phyloP scores from a whole-genome alignment of 2,329 filamentous ascomycete genomes.

The Aspergillus persii region DNA sequence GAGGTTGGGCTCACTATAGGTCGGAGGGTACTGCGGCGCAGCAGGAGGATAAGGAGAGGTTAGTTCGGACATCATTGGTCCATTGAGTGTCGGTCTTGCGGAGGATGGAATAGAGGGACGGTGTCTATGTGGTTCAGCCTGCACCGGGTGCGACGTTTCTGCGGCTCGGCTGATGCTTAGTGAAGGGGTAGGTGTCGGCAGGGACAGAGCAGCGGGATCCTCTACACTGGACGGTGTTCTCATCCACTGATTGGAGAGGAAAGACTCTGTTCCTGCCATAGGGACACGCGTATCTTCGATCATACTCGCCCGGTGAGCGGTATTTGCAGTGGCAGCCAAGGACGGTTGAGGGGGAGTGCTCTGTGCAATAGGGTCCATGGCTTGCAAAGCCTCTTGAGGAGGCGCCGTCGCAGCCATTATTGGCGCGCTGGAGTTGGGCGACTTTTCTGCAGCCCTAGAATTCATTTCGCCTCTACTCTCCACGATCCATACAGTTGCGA shows the following conservation, averaged over 20 bases:
- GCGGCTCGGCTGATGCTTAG: conserved; percentile 21
- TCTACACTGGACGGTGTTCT: conserved; percentile 25
- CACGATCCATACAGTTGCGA: conserved; percentile 28
- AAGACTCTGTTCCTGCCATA: conserved; percentile 18
- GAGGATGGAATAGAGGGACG: conserved; percentile 20
- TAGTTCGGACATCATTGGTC: conserved; percentile 22
- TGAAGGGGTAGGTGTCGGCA: conserved; percentile 30
- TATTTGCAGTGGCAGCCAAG: neutral
- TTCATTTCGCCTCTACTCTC: conserved; percentile 9
- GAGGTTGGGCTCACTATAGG: conserved; percentile 29
- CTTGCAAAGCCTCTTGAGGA: conserved; percentile 8
- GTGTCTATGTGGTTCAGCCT: conserved; percentile 9
- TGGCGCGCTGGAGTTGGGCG: neutral
- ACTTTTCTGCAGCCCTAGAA: neutral
- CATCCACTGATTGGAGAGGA: conserved; percentile 29
- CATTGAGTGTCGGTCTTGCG: conserved; percentile 18
- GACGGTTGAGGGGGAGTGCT: conserved; percentile 1
- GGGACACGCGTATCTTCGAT: conserved; percentile 10
- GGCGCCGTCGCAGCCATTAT: neutral
- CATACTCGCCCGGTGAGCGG: conserved; percentile 2
- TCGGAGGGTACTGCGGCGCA: conserved; percentile 23
- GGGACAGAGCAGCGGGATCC: conserved; percentile 22
- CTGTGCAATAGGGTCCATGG: neutral
- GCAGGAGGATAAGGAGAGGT: conserved; percentile 21
- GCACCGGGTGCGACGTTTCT: conserved; percentile 18